A percentile compares a stretch with the other conserved stretches of the same genome.
These are phyloP conservation scores for Clausena lansium DNA, from an alignment of 345 rosid species.

Conservation along the genomic window DNA sequence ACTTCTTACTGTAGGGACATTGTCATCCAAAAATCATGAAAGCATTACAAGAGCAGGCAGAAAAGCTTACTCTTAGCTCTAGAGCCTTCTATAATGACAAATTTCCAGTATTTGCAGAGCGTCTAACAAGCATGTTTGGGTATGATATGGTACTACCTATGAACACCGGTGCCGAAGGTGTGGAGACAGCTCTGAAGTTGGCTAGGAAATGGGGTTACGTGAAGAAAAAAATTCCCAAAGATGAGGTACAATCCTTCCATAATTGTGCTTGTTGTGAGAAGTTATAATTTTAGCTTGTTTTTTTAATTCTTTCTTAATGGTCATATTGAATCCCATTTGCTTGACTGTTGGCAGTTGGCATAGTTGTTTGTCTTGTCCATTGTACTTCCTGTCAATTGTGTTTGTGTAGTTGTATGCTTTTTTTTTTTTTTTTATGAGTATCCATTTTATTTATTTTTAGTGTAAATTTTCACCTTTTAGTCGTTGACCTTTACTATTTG, in stretches of 20 bases:
- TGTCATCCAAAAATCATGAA: constrained; percentile 89
- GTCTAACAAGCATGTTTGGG: constrained; percentile 75
- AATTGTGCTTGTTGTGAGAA: not conserved
- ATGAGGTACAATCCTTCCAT: constrained; percentile 49
- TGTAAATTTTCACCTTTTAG: not conserved
- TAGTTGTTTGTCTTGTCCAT: not conserved
- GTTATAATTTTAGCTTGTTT: not conserved
- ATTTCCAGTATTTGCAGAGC: constrained; percentile 82
- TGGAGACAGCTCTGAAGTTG: constrained; percentile 89
- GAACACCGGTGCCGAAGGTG: constrained; percentile 99
- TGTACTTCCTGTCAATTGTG: not conserved
- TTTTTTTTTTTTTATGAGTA: not conserved
- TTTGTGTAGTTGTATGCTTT: not conserved
- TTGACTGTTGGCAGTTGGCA: not conserved
- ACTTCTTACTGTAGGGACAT: constrained; percentile 63
- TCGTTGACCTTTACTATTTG: not conserved
- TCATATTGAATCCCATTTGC: not conserved
- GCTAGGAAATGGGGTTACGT: constrained; percentile 98
- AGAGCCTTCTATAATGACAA: constrained; percentile 85
- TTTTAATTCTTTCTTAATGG: not conserved
- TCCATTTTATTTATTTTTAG: not conserved
- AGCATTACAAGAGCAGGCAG: constrained; percentile 81
- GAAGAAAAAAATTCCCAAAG: constrained; percentile 69
- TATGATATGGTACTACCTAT: constrained; percentile 97
- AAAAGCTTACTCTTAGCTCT: constrained; percentile 80